Evolutionary conservation across 2,329 filamentous ascomycete species (phyloP).

Genomic region (Pseudogymnoascus sp.): DNA sequence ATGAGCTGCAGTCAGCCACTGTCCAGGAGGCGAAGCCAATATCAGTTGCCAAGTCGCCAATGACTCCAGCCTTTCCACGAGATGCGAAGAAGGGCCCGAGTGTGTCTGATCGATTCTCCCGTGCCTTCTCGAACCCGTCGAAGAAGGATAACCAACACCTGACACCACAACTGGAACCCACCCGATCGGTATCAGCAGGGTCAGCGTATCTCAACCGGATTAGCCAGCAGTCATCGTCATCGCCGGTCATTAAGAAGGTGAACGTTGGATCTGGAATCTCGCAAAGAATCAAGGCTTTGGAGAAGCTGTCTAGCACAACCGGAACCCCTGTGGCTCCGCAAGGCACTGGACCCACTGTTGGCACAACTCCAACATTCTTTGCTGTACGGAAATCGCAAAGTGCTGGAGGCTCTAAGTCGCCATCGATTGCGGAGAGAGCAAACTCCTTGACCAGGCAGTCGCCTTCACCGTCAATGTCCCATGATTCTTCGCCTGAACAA

Average conservation of each 20-base stretch:
- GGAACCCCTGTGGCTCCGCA: slow-evolving; percentile 34
- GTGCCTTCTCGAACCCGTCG: slow-evolving; percentile 32
- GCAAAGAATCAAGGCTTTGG: slow-evolving; percentile 86
- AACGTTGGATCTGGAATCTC: slow-evolving; percentile 89
- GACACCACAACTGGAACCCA: slow-evolving; percentile 19
- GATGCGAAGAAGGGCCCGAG: slow-evolving; percentile 20
- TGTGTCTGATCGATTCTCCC: slow-evolving; percentile 24
- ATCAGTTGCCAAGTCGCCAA: slow-evolving; percentile 75
- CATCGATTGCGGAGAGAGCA: slow-evolving; percentile 33
- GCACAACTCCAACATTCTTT: slow-evolving; percentile 46
- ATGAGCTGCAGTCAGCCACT: slow-evolving; percentile 76
- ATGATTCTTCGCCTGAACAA: slow-evolving; percentile 43
- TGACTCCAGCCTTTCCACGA: slow-evolving; percentile 54
- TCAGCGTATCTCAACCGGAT: slow-evolving; percentile 50
- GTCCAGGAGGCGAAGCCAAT: slow-evolving; percentile 79
- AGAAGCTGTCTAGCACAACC: slow-evolving; percentile 59
- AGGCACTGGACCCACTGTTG: slow-evolving; percentile 14
- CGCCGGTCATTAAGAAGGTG: slow-evolving; percentile 61
- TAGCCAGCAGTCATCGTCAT: slow-evolving; percentile 43
- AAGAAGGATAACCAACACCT: slow-evolving; percentile 29
- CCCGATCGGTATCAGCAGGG: slow-evolving; percentile 40
- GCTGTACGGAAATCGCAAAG: slow-evolving; percentile 45
- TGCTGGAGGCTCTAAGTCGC: slow-evolving; percentile 29
- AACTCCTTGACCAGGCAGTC: slow-evolving; percentile 29
- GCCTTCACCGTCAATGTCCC: slow-evolving; percentile 36